phyloP scores from a whole-genome alignment of 2,329 filamentous ascomycete genomes.

The Ceratocystis papillata region DNA sequence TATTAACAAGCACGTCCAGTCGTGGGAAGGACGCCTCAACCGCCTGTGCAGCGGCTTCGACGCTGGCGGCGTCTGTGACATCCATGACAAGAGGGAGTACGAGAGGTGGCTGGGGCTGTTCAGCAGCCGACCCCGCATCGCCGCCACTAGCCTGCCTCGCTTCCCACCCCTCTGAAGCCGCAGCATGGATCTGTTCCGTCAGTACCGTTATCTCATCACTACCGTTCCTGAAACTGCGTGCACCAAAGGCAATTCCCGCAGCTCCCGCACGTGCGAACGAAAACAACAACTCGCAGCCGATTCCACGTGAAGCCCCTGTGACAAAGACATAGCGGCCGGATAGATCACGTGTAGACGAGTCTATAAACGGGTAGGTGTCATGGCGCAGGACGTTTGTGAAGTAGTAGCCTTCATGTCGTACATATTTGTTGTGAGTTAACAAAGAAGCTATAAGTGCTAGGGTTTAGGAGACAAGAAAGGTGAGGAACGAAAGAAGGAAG shows the following conservation, averaged over 20 bases:
- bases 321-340: constrained; percentile 38
- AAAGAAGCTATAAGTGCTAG: background rate
- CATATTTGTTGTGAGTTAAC: background rate
- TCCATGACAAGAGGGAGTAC: constrained; percentile 37
- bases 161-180: background rate
- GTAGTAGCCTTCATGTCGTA: constrained; percentile 24
- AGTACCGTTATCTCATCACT: constrained; percentile 27
- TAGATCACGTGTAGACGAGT: constrained; percentile 34
- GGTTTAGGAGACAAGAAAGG: background rate
- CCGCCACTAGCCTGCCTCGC: constrained; percentile 24
- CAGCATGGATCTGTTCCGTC: background rate
- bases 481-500: background rate
- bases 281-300: constrained; percentile 44
- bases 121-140: constrained; percentile 30
- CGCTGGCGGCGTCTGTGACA: constrained; percentile 31
- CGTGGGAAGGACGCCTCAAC: constrained; percentile 30
- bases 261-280: constrained; percentile 46
- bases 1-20: constrained; percentile 37
- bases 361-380: constrained; percentile 46
- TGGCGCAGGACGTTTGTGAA: constrained; percentile 33
- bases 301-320: constrained; percentile 45
- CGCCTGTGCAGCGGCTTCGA: constrained; percentile 29
- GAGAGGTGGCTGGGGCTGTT: constrained; percentile 28
- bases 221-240: constrained; percentile 36
- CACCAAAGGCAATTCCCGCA: constrained; percentile 42